Percentiles rank a stretch among this genome's conserved stretches.
Conservation (phyloP, 1,284 basidiomycete species). For the Hypsizygus ulmarius region DNA sequence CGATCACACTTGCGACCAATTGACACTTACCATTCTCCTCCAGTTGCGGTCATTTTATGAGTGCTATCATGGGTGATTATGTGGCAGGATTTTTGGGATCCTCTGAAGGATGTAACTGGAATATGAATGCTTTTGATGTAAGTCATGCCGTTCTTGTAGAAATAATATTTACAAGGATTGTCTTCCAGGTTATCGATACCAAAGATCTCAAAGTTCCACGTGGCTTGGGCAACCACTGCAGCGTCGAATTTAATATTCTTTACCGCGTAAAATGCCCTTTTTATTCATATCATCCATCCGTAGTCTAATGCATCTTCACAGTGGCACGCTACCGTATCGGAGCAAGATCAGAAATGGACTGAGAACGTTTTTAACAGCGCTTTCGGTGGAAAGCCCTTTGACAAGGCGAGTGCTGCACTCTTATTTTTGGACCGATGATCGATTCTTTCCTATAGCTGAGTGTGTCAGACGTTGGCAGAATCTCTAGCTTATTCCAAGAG, state of each 20-base stretch:
- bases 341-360: constrained; percentile 42
- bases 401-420: constrained; percentile 20
- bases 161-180: background rate
- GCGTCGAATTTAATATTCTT: constrained; percentile 53
- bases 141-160: constrained; percentile 1
- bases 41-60: constrained; percentile 44
- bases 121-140: constrained; percentile 41
- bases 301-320: constrained; percentile 18
- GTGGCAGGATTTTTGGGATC: constrained; percentile 47
- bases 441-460: constrained; percentile 21
- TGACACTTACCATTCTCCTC: background rate
- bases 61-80: constrained; percentile 44
- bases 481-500: constrained; percentile 21
- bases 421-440: background rate
- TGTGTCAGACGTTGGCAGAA: constrained; percentile 26
- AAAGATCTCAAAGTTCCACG: constrained; percentile 31
- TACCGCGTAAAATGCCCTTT: constrained; percentile 39
- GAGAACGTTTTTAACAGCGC: constrained; percentile 33
- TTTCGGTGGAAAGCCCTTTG: constrained; percentile 31
- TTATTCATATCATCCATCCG: constrained; percentile 1
- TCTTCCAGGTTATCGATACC: constrained; percentile 29
- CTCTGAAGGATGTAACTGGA: constrained; percentile 43
- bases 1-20: background rate
- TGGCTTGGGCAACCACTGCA: constrained; percentile 47
- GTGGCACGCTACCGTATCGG: constrained; percentile 38